Conservation (phyloP, 768 basidiomycete genomes). For the Lactifluus subvellereus region DNA sequence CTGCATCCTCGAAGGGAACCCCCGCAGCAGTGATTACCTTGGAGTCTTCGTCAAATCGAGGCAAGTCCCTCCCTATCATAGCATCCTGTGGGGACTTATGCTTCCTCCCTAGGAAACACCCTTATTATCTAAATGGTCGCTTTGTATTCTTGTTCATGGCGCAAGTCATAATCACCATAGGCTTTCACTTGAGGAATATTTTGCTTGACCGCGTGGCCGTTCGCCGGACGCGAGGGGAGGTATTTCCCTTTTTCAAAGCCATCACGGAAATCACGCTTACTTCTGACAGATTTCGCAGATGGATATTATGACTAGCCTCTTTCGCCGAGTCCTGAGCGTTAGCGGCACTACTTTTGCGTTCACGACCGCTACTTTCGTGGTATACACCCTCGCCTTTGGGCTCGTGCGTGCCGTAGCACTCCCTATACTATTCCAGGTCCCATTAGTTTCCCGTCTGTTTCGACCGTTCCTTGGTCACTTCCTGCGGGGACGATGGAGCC, state of each 20-base stretch:
- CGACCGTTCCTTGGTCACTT: slow-evolving; percentile 63
- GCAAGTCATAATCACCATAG: slow-evolving; percentile 43
- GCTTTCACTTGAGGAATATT: slow-evolving; percentile 51
- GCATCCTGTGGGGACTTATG: neutral
- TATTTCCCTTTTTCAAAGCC: neutral
- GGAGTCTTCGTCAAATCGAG: slow-evolving; percentile 61
- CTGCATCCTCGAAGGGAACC: slow-evolving; percentile 33
- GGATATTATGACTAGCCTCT: slow-evolving; percentile 21
- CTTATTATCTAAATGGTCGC: slow-evolving; percentile 65
- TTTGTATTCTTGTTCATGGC: slow-evolving; percentile 53
- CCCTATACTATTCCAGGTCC: slow-evolving; percentile 51
- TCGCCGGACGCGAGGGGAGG: slow-evolving; percentile 27
- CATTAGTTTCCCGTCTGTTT: slow-evolving; percentile 45
- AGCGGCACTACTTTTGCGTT: slow-evolving; percentile 6
- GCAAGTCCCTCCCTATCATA: slow-evolving; percentile 34
- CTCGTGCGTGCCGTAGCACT: slow-evolving; percentile 41
- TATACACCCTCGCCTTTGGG: slow-evolving; percentile 43
- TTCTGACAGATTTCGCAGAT: slow-evolving; percentile 27
- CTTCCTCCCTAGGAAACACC: slow-evolving; percentile 51
- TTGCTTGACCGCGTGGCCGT: slow-evolving; percentile 54
- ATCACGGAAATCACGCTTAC: neutral
- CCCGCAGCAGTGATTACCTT: slow-evolving; percentile 33
- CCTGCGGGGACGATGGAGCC: slow-evolving; percentile 48
- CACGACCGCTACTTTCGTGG: slow-evolving; percentile 24
- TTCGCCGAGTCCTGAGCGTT: slow-evolving; percentile 9